A percentile compares a stretch with the other conserved stretches of the same genome.
Conservation (phyloP, 1,139 yeast genomes). For the Yamadazyma aaseri region DNA sequence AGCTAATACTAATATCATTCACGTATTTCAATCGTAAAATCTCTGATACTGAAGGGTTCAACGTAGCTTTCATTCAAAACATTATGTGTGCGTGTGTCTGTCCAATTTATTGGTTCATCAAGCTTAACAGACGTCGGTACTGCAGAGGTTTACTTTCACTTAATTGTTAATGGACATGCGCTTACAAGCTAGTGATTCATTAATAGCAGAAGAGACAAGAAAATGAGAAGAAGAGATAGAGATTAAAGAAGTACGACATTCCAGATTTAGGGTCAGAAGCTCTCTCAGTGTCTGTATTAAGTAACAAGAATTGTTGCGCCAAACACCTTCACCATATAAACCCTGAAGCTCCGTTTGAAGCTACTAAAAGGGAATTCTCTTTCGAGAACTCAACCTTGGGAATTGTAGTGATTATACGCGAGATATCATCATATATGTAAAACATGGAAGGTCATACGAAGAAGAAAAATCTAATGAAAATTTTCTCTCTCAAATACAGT, state of each 20-base stretch:
- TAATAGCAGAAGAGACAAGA: not conserved
- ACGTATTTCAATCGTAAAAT: too few species aligned
- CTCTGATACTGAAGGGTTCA: too few species aligned
- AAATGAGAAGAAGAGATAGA: not conserved
- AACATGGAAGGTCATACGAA: conserved; percentile 55
- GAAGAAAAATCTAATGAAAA: conserved; percentile 12
- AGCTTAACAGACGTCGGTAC: too few species aligned
- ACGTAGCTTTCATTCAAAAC: too few species aligned
- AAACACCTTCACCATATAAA: conserved; percentile 56
- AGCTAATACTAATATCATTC: conserved; percentile 15
- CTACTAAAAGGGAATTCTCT: conserved; percentile 38
- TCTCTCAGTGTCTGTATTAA: conserved; percentile 45
- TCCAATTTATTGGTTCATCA: too few species aligned
- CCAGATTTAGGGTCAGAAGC: conserved; percentile 42
- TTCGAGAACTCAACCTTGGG: conserved; percentile 47
- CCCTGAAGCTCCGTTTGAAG: conserved; percentile 45
- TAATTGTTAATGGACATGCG: too few species aligned
- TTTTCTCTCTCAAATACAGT: conserved; percentile 4
- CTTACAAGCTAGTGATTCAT: conserved; percentile 1
- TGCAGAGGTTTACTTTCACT: too few species aligned
- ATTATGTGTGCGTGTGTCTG: too few species aligned
- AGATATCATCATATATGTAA: conserved; percentile 63
- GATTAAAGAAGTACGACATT: conserved; percentile 3
- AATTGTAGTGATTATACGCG: conserved; percentile 49
- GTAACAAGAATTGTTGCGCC: conserved; percentile 67